These are phyloP conservation scores for Mycena epipterygia DNA, from an alignment of 768 basidiomycete species.

Conservation along the genomic window DNA sequence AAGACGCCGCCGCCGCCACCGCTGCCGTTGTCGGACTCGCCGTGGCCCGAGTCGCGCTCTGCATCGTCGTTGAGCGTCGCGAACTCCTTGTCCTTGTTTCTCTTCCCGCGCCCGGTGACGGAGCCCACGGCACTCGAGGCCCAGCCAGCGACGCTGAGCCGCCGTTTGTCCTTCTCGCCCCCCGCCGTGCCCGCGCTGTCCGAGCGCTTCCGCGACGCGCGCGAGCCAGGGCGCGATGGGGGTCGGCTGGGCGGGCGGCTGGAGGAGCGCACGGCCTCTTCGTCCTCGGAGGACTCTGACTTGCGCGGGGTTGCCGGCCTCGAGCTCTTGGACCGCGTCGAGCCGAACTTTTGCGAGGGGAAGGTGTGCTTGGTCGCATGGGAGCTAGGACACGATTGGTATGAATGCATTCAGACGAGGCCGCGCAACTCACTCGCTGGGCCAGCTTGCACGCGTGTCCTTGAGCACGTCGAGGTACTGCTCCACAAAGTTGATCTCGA, in stretches of 20 bases:
- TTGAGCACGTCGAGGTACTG: constrained; percentile 81
- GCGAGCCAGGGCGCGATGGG: constrained; percentile 67
- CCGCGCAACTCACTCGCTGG: constrained; percentile 68
- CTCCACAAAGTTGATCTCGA: constrained; percentile 80
- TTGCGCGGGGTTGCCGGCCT: constrained; percentile 31
- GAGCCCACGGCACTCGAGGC: constrained; percentile 75
- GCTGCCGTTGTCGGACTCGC: constrained; percentile 46
- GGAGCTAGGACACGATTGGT: constrained; percentile 42
- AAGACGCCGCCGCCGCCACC: constrained; percentile 40
- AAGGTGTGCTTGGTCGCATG: constrained; percentile 44
- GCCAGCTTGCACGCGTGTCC: constrained; percentile 79
- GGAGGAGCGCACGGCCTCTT: constrained; percentile 16
- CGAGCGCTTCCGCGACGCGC: constrained; percentile 75
- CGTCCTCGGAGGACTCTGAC: constrained; percentile 34
- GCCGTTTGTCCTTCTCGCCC: constrained; percentile 56
- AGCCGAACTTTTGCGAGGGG: constrained; percentile 43
- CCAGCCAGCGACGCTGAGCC: constrained; percentile 72
- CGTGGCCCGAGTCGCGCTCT: constrained; percentile 43
- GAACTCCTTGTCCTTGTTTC: constrained; percentile 72
- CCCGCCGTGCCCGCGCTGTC: constrained; percentile 64
- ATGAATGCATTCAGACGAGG: constrained; percentile 2
- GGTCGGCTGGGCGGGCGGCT: constrained; percentile 63
- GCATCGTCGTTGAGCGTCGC: constrained; percentile 66
- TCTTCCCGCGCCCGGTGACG: constrained; percentile 68
- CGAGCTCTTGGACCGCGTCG: constrained; percentile 46